Base-by-base conservation (phyloP, 495 filamentous ascomycete genomes). In the Hypoxylon lenormandii region DNA sequence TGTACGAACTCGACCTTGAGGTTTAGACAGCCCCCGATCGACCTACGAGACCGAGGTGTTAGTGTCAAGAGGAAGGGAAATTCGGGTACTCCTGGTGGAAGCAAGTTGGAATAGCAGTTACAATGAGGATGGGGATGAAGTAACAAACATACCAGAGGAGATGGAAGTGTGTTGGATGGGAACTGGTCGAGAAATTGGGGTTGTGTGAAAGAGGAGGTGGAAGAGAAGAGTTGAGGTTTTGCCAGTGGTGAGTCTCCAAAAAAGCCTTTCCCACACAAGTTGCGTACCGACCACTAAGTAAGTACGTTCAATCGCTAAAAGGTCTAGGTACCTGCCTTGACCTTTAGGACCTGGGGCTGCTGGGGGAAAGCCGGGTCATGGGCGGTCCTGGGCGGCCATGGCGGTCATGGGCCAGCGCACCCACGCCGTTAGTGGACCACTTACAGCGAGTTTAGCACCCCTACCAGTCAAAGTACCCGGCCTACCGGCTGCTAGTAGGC, bases 161-260 rank as follows among this genome's bases (percentile, higher is more conserved):
- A 74, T 72, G 64, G 60, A 52, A 68, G 56, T 13, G 51, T 47
- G 55, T 68, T 67, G 54, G 57, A 70, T 72, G 61, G 51, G 69
- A 70, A 43, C 18, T 74, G 63, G 56, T 70, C 62, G 66, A 74
- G 65, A 18, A 69, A 54, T 60, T 74, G 67, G 60, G 61, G 68
- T 54, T 70, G 69, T 74, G 74, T 72, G 68, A 74, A 74, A 72
- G 74, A 76, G 74, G 74, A 76, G 74, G 74, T 74, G 57, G 74
- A 76, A 72, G 69, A 73, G 71, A 52, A 66, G 66, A 65, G 71
- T 68, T 68, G 74, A 76, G 74, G 74, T 76, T 76, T 76, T 76
- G 72, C 59, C 72, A 72, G 74, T 57, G 63, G 63, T 61, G 50
- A 72, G 68, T 76, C 69, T 64, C 69, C 66, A 66, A 69, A 76